phyloP scores from a whole-genome alignment of 2,329 filamentous ascomycete species.

The Stachybotrys chartarum region DNA sequence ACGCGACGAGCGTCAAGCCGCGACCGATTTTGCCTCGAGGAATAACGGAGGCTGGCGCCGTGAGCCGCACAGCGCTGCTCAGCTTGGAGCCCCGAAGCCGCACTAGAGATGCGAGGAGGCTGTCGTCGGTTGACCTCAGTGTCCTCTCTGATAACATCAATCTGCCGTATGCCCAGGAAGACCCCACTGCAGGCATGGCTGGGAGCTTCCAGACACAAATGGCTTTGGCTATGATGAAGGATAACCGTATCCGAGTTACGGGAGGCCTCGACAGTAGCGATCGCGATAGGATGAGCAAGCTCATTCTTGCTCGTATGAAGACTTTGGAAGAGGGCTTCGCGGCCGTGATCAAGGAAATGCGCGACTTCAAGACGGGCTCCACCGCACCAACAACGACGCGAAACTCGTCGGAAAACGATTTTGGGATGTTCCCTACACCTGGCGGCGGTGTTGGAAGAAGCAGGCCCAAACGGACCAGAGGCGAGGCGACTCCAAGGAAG shows the following conservation, averaged over 20 bases:
- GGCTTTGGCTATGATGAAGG: constrained; percentile 60
- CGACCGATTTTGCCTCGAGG: constrained; percentile 45
- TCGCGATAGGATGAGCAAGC: constrained; percentile 66
- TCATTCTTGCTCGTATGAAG: constrained; percentile 87
- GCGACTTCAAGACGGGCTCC: constrained; percentile 47
- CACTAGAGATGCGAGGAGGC: constrained; percentile 29
- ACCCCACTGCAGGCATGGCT: constrained; percentile 56
- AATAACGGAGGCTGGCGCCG: constrained; percentile 24
- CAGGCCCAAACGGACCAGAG: constrained; percentile 22
- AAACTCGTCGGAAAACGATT: constrained; percentile 42
- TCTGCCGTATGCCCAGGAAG: constrained; percentile 46
- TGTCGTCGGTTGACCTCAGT: constrained; percentile 64
- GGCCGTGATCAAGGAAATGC: constrained; percentile 77
- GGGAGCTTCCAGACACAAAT: constrained; percentile 78
- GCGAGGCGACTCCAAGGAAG: constrained; percentile 15
- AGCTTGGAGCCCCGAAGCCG: constrained; percentile 39
- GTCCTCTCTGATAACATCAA: constrained; percentile 65
- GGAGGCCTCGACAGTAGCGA: constrained; percentile 29
- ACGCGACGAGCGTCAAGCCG: constrained; percentile 41
- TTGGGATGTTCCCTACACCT: constrained; percentile 17
- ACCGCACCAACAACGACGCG: constrained; percentile 40
- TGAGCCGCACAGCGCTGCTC: constrained; percentile 39
- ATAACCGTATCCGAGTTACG: constrained; percentile 41
- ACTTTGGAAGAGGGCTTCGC: constrained; percentile 85
- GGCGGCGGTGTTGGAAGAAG: constrained; percentile 17